These are phyloP conservation scores for Phialophora macrospora DNA, from an alignment of 2,329 filamentous ascomycete species.

Conservation along the genomic window DNA sequence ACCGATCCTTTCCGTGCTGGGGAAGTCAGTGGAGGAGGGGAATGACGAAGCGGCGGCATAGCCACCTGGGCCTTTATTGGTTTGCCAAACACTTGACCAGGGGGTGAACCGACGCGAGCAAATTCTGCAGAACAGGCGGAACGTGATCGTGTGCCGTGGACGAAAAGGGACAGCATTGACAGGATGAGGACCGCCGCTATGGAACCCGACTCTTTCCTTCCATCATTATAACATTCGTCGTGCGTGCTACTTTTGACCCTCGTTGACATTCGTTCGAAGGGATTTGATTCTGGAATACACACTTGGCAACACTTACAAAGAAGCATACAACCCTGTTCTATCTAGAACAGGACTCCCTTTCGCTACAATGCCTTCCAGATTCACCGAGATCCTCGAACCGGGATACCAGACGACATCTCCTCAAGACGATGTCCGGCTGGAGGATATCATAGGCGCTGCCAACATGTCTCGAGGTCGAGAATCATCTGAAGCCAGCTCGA, in stretches of 20 bases:
- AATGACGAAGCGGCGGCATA: slow-evolving; percentile 26
- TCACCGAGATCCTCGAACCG: slow-evolving; percentile 52
- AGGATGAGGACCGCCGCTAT: slow-evolving; percentile 9
- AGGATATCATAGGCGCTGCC: slow-evolving; percentile 51
- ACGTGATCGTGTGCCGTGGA: slow-evolving; percentile 28
- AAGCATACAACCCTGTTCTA: not conserved
- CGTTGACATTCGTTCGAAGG: slow-evolving; percentile 3
- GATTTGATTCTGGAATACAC: not conserved
- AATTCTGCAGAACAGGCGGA: slow-evolving; percentile 22
- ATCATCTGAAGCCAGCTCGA: slow-evolving; percentile 45
- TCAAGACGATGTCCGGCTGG: slow-evolving; percentile 50
- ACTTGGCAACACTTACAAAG: not conserved
- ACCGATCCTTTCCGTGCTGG: slow-evolving; percentile 18
- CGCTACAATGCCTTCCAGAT: slow-evolving; percentile 49
- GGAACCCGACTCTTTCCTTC: slow-evolving; percentile 1
- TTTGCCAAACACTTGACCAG: slow-evolving; percentile 15
- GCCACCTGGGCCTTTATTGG: slow-evolving; percentile 24
- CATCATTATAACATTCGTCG: slow-evolving; percentile 9
- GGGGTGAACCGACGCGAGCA: slow-evolving; percentile 10
- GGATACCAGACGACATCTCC: slow-evolving; percentile 45
- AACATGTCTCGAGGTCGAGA: slow-evolving; percentile 41
- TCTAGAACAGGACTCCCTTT: not conserved
- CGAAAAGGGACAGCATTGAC: slow-evolving; percentile 19
- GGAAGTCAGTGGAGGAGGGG: slow-evolving; percentile 24
- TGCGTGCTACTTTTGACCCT: slow-evolving; percentile 6